A percentile compares a stretch with the other conserved stretches of the same genome.
Conservation (phyloP, 176 grass and related monocot species). For the Triticum timopheevii region DNA sequence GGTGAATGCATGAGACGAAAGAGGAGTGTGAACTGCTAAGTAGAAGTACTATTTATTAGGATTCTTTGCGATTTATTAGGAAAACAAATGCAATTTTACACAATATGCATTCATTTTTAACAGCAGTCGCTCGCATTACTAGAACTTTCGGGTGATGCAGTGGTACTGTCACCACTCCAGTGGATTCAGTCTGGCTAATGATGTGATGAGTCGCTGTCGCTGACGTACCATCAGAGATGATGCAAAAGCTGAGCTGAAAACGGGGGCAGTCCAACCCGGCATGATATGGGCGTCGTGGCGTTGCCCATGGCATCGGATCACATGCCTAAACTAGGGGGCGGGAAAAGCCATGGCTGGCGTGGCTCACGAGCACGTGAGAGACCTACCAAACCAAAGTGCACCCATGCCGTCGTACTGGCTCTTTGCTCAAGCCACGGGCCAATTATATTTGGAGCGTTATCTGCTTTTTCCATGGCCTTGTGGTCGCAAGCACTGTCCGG, state of each 20-base stretch:
- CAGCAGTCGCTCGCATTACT: neutral
- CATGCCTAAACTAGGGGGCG: neutral
- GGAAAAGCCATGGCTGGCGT: slow-evolving; percentile 24
- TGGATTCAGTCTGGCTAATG: neutral
- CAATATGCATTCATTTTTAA: no score
- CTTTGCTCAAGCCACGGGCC: neutral
- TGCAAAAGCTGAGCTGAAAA: neutral
- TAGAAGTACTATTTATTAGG: no score
- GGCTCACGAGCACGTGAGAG: neutral
- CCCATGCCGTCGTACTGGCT: neutral
- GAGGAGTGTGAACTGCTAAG: no score
- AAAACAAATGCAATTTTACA: no score
- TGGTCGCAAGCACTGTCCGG: neutral
- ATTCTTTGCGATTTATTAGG: no score
- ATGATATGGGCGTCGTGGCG: neutral
- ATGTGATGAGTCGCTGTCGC: neutral
- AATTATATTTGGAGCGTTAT: neutral
- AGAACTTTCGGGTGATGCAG: neutral
- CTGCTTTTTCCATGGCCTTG: neutral
- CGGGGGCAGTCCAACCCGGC: neutral
- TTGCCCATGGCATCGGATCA: neutral
- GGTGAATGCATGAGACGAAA: no score
- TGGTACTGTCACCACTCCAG: neutral
- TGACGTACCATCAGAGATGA: neutral
- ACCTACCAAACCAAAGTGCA: neutral